Base-by-base conservation (phyloP, 768 basidiomycete genomes). In the Filobasidium floriforme region DNA sequence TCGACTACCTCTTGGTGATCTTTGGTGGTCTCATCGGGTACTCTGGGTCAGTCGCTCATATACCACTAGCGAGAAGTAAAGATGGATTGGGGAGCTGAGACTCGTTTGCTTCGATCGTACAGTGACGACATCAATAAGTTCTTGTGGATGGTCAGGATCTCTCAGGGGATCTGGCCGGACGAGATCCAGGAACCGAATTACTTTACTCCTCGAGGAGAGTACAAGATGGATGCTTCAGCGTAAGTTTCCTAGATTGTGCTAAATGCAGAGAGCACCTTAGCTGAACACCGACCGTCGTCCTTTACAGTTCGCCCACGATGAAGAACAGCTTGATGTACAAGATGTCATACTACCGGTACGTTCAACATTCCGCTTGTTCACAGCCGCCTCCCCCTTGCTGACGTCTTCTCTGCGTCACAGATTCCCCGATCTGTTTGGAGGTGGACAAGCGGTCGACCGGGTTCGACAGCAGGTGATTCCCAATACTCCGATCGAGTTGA, bases 101-200 rank as follows among this genome's bases (percentile, higher is more conserved):
- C 32, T 37, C 32, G 15, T 28, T 18, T 63, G n/a, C 61, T 52
- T 67, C 24, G 67, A 12, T 9, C 5, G 40, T 28, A n/a, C 65
- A 73, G 94, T 15, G 96, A 99, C 77, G 96, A 99, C 76, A 89
- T 99, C 82, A 99, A 99, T 85, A 99, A 99, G 80, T 99, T 97
- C 85, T 80, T 99, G 59, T 97, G 93, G 93, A 97, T 97, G 90
- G 88, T 97, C 37, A 66, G 81, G 61, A 82, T 81, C 68, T 77
- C 81, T 5, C 92, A 94, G 73, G 93, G 93, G 59, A 88, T 94
- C 37, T 97, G 93, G 93, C 96, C 96, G 0, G 92, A 98, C 41
- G 96, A 98, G 79, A 89, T 99, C 68, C 91, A 90, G 76, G 96
- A 99, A 80, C 84, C 87, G 43, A 88, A 89, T 76, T 99, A 89